Evolutionary conservation across 495 filamentous ascomycete species (phyloP), one percentile per base, ranked within the genome.

Genomic region (Talaromyces liani): DNA sequence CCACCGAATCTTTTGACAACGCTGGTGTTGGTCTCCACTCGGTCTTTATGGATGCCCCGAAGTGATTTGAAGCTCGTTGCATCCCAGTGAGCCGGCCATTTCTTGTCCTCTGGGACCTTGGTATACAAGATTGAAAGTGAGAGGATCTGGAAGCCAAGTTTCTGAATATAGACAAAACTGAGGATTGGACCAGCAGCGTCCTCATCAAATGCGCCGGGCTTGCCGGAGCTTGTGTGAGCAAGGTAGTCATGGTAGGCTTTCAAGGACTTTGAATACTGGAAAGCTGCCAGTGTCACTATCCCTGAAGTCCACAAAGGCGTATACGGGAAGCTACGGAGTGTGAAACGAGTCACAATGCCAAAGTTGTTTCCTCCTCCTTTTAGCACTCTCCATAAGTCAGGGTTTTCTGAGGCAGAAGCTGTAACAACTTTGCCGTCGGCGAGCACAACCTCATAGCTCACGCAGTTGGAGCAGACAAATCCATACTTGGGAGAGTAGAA

Each of bases 41-140:
- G 69, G 9, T 72, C 70, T 49, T 65, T 74, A 71, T 69, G 74
- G 54, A 75, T 31, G 10, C 71, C 68, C 55, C 67, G 69, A 20
- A 75, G 63, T 14, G 67, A 67, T 54, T 22, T 27, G 62, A 75
- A 75, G 22, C 59, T 53, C 14, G 72, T 73, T 39, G 47, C 86
- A 79, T 25, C 67, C 80, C 69, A 92, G 73, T 53, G 84, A 61
- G 75, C 81, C 77, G 60, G 75, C 81, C 87, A 91, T 88, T 72
- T 84, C 65, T 65, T 80, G 75, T 78, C 79, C 73, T 80, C 88
- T 62, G 74, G 71, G 20, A 76, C 75, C 65, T 84, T 78, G 66
- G 91, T 91, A 62, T 86, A 82, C 57, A 90, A 89, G 41, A 90
- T 88, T 73, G 91, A 91, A 22, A 84, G 89, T 64, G 72, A 27